These are phyloP conservation scores for Neurospora crassa DNA, from an alignment of 2,329 filamentous ascomycete genomes.

Conservation along the genomic window DNA sequence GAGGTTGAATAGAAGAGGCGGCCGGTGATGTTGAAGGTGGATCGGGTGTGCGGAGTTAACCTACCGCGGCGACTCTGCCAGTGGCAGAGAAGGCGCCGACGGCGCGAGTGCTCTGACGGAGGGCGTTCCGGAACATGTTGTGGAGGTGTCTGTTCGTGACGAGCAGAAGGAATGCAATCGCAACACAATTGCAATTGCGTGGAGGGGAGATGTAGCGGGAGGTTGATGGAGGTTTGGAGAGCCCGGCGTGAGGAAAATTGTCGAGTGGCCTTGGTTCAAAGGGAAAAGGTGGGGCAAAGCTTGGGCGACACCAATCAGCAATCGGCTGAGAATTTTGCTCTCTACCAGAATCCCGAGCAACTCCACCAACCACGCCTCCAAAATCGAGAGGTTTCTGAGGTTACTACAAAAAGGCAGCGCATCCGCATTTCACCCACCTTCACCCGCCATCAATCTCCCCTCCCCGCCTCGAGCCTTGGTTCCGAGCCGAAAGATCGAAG, in stretches of 20 bases:
- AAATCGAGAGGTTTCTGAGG: not conserved
- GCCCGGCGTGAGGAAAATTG: slow-evolving; percentile 21
- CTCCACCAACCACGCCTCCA: slow-evolving; percentile 11
- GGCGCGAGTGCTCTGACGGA: slow-evolving; percentile 92
- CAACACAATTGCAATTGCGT: slow-evolving; percentile 49
- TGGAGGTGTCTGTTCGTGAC: slow-evolving; percentile 42
- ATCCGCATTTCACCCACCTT: not conserved
- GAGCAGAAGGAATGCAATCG: slow-evolving; percentile 51
- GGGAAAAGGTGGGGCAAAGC: slow-evolving; percentile 15
- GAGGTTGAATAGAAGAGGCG: slow-evolving; percentile 28
- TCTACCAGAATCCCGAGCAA: slow-evolving; percentile 13
- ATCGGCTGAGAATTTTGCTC: slow-evolving; percentile 19
- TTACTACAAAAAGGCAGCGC: slow-evolving; percentile 8
- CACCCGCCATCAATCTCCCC: not conserved
- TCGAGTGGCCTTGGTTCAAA: slow-evolving; percentile 19
- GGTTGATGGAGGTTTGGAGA: slow-evolving; percentile 32
- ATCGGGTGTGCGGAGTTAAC: slow-evolving; percentile 41
- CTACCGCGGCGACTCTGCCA: slow-evolving; percentile 88
- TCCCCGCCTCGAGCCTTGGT: not conserved
- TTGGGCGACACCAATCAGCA: slow-evolving; percentile 15
- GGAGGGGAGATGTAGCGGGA: slow-evolving; percentile 49
- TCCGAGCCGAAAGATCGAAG: not conserved
- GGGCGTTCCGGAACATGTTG: slow-evolving; percentile 95
- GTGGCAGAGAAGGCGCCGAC: slow-evolving; percentile 88
- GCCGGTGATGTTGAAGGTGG: slow-evolving; percentile 37